Evolutionary conservation across 306 rosid species (phyloP).

Genomic region (Malus fusca): DNA sequence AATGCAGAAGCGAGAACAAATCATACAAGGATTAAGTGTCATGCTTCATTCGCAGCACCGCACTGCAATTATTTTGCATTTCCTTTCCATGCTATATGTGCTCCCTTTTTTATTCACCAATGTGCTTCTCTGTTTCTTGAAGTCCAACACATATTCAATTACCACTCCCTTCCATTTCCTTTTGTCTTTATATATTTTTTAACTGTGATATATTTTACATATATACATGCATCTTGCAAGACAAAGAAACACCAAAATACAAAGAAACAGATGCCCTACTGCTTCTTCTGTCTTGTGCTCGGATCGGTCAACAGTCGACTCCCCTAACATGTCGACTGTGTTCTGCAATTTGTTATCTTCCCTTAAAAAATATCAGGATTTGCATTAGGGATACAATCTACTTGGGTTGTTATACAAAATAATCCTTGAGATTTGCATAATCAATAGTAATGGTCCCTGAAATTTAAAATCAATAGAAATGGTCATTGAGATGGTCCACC

Average conservation of each 20-base stretch:
- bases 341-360: neutral
- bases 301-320: neutral
- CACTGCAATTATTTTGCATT: neutral
- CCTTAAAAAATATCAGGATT: neutral
- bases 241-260: constrained; percentile 4
- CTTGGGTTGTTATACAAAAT: too few species aligned
- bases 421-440: too few species aligned
- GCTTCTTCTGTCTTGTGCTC: neutral
- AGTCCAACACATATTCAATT: neutral
- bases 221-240: neutral
- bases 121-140: neutral
- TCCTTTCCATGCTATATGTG: neutral
- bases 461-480: too few species aligned
- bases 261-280: neutral
- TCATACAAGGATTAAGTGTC: neutral
- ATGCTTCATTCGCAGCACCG: neutral
- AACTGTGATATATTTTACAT: neutral
- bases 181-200: neutral
- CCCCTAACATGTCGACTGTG: neutral
- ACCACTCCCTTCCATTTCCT: neutral
- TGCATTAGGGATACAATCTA: too few species aligned
- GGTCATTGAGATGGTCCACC: too few species aligned
- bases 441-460: too few species aligned
- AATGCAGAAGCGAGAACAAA: neutral
- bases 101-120: neutral